These are phyloP conservation scores for Solanum sejunctum DNA, from an alignment of 257 asterid genomes.

Conservation along the genomic window DNA sequence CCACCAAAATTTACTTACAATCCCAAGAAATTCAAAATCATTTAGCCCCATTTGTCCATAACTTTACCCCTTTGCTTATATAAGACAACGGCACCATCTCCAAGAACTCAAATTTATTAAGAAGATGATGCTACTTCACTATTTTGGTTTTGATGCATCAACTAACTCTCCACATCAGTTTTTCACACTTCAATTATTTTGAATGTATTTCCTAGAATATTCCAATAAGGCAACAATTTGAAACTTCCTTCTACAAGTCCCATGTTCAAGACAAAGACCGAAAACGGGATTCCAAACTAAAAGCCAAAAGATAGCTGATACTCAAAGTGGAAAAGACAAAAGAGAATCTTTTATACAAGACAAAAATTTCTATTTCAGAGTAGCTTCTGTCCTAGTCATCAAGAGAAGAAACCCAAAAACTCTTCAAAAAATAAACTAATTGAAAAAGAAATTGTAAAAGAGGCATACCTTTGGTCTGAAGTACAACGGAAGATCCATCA, in stretches of 20 bases:
- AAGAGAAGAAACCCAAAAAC: neutral
- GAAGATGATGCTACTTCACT: neutral
- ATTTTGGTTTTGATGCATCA: neutral
- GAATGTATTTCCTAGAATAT: neutral
- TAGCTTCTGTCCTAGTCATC: neutral
- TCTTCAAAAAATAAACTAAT: neutral
- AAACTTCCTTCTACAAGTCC: neutral
- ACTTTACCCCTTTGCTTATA: neutral
- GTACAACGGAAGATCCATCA: conserved; percentile 86
- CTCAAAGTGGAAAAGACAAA: neutral
- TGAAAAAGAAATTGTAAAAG: neutral
- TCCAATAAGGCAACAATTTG: neutral
- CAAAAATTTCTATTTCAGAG: neutral
- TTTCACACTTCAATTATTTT: neutral
- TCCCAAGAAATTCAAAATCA: neutral
- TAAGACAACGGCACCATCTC: neutral
- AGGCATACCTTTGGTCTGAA: conserved; percentile 69
- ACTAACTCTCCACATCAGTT: neutral
- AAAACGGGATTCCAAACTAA: neutral
- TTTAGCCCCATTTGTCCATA: neutral
- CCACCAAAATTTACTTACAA: neutral
- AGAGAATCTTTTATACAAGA: neutral
- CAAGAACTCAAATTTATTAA: neutral
- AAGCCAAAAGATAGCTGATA: neutral
- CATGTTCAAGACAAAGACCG: neutral